These are phyloP conservation scores for Vaucheria bursata DNA, from an alignment of 352 stramenopile species.

Conservation along the genomic window DNA sequence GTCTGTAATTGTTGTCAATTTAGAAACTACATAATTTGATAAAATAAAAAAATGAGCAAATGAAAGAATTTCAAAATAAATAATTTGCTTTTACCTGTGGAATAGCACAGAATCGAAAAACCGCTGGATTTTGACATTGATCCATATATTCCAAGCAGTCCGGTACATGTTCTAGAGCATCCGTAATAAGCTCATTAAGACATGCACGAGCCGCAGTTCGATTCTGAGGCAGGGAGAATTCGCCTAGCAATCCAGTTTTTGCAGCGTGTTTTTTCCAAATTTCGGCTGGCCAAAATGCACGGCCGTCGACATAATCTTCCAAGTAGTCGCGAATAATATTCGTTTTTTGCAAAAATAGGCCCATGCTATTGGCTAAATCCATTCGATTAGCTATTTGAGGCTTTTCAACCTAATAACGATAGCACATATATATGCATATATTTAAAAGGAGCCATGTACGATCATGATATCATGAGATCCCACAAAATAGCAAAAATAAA, in stretches of 20 bases:
- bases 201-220: constrained; percentile 57
- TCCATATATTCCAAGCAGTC: constrained; percentile 77
- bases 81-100: constrained; percentile 52
- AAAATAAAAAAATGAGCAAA: no score
- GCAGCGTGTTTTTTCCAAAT: constrained; percentile 45
- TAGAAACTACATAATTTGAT: no score
- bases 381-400: neutral
- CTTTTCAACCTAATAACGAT: neutral
- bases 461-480: no score
- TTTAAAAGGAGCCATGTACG: no score
- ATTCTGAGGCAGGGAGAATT: constrained; percentile 55
- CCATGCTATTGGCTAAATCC: constrained; percentile 59
- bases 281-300: constrained; percentile 75
- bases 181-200: constrained; percentile 78
- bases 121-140: constrained; percentile 60
- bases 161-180: constrained; percentile 71
- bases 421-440: no score
- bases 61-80: neutral
- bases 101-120: constrained; percentile 84
- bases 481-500: no score
- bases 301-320: constrained; percentile 79
- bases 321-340: constrained; percentile 90
- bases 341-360: constrained; percentile 81
- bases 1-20: no score
- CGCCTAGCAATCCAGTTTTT: constrained; percentile 58